Conservation (phyloP, 441 rosid species). For the Croton setiger region DNA sequence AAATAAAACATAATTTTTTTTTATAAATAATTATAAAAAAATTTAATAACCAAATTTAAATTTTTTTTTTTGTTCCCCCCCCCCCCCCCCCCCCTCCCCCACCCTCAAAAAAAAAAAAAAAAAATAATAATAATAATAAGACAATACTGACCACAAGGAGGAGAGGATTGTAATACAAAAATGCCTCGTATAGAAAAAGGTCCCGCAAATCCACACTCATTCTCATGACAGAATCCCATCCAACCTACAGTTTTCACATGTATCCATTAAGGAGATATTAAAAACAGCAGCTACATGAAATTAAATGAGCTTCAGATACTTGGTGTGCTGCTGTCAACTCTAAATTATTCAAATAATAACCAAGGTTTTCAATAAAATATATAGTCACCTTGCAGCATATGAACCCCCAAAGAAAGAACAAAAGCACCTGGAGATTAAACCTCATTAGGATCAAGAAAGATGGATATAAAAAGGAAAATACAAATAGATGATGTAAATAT, state of each 20-base stretch:
- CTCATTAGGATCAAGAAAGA: conserved; percentile 25
- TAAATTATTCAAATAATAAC: conserved; percentile 1
- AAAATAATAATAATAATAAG: no score
- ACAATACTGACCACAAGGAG: conserved; percentile 84
- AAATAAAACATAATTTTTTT: no score
- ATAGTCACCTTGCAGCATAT: conserved; percentile 84
- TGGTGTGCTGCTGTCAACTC: conserved; percentile 4
- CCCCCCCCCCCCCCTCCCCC: no score
- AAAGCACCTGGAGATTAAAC: conserved; percentile 57
- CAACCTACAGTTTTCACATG: conserved; percentile 29
- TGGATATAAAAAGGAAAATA: neutral
- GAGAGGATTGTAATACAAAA: conserved; percentile 95
- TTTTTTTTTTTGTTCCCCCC: no score
- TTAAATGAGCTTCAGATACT: conserved; percentile 1
- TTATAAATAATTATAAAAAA: no score
- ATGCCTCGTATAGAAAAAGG: conserved; percentile 88
- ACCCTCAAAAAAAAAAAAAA: no score
- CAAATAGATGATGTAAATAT: neutral
- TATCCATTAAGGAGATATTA: conserved; percentile 6
- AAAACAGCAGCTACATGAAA: conserved; percentile 3
- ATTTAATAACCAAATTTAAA: no score
- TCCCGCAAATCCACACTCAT: conserved; percentile 84
- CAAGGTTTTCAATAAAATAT: neutral
- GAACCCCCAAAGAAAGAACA: conserved; percentile 73
- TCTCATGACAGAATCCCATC: conserved; percentile 95